phyloP scores from a whole-genome alignment of 1,139 yeast genomes.

The Sugiyamaella novakii region DNA sequence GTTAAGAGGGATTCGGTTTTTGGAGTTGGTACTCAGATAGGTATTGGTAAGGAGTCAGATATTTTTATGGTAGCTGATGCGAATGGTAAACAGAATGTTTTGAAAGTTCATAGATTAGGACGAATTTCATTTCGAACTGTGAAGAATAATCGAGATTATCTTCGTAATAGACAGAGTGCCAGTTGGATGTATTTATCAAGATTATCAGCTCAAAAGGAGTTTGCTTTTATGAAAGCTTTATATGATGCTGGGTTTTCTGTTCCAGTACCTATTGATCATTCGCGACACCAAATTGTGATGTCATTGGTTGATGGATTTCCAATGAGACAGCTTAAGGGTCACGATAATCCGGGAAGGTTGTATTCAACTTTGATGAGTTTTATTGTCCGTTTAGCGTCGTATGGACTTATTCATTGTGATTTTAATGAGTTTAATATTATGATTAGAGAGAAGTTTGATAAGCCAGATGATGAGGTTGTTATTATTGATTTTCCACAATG shows the following conservation, averaged over 20 bases:
- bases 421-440: conserved; percentile 95
- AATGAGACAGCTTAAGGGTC: conserved; percentile 78
- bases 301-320: conserved; percentile 86
- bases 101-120: conserved; percentile 91
- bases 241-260: conserved; percentile 77
- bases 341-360: conserved; percentile 65
- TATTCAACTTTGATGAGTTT: conserved; percentile 87
- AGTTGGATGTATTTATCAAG: conserved; percentile 93
- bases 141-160: conserved; percentile 89
- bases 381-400: conserved; percentile 76
- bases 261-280: conserved; percentile 85
- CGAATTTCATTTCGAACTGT: conserved; percentile 91
- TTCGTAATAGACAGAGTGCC: conserved; percentile 64
- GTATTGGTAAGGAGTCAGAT: conserved; percentile 97
- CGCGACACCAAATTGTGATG: conserved; percentile 93
- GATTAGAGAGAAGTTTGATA: conserved; percentile 61
- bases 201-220: conserved; percentile 91
- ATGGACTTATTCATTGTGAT: conserved; percentile 95
- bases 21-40: conserved; percentile 85
- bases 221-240: conserved; percentile 77
- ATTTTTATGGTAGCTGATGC: conserved; percentile 82
- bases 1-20: conserved; percentile 67
- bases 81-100: conserved; percentile 64
- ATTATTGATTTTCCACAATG: conserved; percentile 99
- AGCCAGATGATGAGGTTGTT: conserved; percentile 60